Evolutionary conservation across 2,329 filamentous ascomycete genomes (phyloP).

Genomic region (Microcyclosporella mali): DNA sequence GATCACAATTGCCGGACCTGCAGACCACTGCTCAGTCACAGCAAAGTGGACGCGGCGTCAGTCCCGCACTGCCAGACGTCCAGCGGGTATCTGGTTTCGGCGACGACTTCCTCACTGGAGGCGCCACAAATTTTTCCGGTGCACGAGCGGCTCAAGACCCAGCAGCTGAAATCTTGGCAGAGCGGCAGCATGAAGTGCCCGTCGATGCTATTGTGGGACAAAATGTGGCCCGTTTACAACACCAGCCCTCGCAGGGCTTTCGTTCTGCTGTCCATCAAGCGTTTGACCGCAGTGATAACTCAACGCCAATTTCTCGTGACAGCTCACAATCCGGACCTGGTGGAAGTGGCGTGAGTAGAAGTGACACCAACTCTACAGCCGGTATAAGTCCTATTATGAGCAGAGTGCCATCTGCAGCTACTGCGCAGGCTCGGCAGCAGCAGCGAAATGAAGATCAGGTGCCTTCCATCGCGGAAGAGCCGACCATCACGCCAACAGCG

Average conservation of each 20-base stretch:
- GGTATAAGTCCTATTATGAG: conserved; percentile 62
- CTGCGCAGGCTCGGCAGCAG: conserved; percentile 27
- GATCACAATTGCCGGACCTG: conserved; percentile 2
- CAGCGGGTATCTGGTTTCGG: conserved; percentile 40
- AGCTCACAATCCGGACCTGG: conserved; percentile 28
- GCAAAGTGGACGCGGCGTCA: too few relatives aligned
- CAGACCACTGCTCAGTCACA: conserved; percentile 3
- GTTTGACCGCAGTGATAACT: conserved; percentile 55
- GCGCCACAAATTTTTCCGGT: background rate
- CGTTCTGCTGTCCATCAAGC: conserved; percentile 55
- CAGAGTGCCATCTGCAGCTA: conserved; percentile 44
- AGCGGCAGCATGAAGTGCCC: conserved; percentile 8
- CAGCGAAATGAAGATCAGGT: conserved; percentile 40
- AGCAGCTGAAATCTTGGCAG: conserved; percentile 14
- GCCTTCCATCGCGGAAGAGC: conserved; percentile 52
- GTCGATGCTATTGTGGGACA: conserved; percentile 1
- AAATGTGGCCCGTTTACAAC: conserved; percentile 35
- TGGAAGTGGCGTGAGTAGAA: conserved; percentile 34
- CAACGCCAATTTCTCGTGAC: conserved; percentile 46
- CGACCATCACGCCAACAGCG: conserved; percentile 25
- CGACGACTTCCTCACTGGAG: conserved; percentile 27
- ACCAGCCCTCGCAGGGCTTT: conserved; percentile 46
- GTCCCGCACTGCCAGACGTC: too few relatives aligned
- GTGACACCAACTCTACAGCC: conserved; percentile 57
- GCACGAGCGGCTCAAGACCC: conserved; percentile 7